Evolutionary conservation across 2,329 filamentous ascomycete genomes (phyloP).

Genomic region (Fusarium agapanthi): DNA sequence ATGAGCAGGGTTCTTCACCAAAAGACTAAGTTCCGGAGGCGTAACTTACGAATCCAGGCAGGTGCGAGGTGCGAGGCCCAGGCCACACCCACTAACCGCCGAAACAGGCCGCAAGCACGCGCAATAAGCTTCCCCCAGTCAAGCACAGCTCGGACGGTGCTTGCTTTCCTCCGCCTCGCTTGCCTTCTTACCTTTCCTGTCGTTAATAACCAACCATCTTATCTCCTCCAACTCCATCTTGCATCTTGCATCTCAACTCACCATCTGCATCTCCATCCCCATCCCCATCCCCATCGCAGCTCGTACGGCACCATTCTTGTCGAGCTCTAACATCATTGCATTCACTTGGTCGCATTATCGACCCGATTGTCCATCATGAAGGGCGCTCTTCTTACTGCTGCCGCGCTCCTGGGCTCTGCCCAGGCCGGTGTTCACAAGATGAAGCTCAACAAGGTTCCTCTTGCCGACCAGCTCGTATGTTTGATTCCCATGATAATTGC

Average conservation of each 20-base stretch:
- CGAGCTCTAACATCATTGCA: neutral
- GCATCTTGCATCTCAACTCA: constrained; percentile 20
- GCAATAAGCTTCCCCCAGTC: constrained; percentile 35
- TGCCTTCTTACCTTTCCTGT: neutral
- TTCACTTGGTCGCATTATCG: constrained; percentile 19
- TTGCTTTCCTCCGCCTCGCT: constrained; percentile 34
- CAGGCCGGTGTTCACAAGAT: constrained; percentile 92
- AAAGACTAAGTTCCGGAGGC: constrained; percentile 22
- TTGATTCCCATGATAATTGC: neutral
- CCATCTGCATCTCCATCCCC: constrained; percentile 12
- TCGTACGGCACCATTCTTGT: constrained; percentile 14
- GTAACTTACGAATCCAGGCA: constrained; percentile 36
- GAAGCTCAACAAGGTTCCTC: constrained; percentile 95
- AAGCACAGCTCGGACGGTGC: constrained; percentile 18
- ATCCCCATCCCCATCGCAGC: constrained; percentile 17
- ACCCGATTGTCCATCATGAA: constrained; percentile 73
- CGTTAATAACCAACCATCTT: constrained; percentile 35
- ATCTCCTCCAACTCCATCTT: constrained; percentile 37
- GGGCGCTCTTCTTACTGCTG: constrained; percentile 80
- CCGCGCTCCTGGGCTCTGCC: constrained; percentile 82
- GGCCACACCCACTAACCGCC: constrained; percentile 19
- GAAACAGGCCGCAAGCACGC: constrained; percentile 41
- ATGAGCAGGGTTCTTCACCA: constrained; percentile 23
- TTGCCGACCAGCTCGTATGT: constrained; percentile 90
- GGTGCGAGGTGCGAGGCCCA: constrained; percentile 24